Conservation (phyloP, 768 basidiomycete species). For the Tricholoma bakamatsutake region DNA sequence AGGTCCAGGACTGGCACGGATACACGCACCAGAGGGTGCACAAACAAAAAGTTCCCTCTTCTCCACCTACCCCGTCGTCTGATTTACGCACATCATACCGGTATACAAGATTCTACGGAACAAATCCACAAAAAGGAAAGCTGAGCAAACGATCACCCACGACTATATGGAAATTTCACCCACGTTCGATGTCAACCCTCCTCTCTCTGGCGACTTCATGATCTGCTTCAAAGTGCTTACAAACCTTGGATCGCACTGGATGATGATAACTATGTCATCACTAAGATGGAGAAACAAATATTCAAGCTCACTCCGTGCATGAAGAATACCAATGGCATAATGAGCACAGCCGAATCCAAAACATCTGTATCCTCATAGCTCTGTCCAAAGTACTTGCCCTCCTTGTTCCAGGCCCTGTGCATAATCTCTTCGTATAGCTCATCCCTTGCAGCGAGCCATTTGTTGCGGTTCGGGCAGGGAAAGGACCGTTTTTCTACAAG, state of each 20-base stretch:
- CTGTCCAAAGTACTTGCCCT: conserved; percentile 71
- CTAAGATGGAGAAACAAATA: neutral
- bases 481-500: conserved; percentile 93
- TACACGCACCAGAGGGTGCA: conserved; percentile 68
- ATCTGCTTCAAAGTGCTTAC: conserved; percentile 79
- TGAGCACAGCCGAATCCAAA: conserved; percentile 83
- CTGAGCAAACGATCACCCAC: neutral
- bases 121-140: neutral
- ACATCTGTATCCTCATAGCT: conserved; percentile 83
- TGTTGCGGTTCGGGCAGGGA: conserved; percentile 66
- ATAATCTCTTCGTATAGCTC: conserved; percentile 90
- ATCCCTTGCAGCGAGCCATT: conserved; percentile 78
- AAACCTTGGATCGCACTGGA: conserved; percentile 83
- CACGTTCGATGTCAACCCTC: conserved; percentile 87
- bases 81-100: conserved; percentile 84
- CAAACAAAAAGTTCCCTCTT: conserved; percentile 92
- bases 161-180: conserved; percentile 13
- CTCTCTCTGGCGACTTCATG: conserved; percentile 81
- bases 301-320: conserved; percentile 58
- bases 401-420: conserved; percentile 78
- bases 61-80: conserved; percentile 92
- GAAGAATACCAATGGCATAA: conserved; percentile 94
- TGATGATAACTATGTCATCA: conserved; percentile 10
- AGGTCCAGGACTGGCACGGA: neutral
- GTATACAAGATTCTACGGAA: conserved; percentile 68